Evolutionary conservation across 1,284 basidiomycete species (phyloP).

Genomic region (Anthracocystis walkeri): DNA sequence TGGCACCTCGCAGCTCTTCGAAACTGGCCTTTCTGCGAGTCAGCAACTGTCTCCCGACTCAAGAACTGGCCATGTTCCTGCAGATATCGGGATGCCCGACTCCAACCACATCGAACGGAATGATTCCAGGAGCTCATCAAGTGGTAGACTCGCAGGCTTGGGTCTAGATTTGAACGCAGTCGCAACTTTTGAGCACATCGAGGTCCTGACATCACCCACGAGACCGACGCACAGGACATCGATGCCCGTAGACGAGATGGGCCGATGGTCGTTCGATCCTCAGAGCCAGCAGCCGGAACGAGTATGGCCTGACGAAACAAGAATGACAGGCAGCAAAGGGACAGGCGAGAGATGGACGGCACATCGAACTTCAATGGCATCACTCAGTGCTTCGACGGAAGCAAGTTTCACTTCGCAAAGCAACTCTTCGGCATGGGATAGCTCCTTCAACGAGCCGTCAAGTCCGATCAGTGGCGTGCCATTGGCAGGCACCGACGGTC

Average conservation of each 20-base stretch:
- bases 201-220: not conserved
- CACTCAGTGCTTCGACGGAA: conserved; percentile 23
- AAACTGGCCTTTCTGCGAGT: no score
- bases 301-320: not conserved
- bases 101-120: not conserved
- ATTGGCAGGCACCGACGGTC: not conserved
- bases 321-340: not conserved
- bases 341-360: conserved; percentile 3
- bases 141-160: conserved; percentile 8
- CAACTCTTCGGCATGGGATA: conserved; percentile 24
- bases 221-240: not conserved
- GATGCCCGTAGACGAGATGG: conserved; percentile 32
- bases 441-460: conserved; percentile 20
- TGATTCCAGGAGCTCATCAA: not conserved
- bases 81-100: not conserved
- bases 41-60: no score
- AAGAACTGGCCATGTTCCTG: no score
- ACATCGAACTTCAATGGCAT: conserved; percentile 12
- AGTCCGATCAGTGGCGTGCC: conserved; percentile 1
- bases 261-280: conserved; percentile 17
- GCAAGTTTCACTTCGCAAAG: conserved; percentile 18
- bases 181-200: not conserved
- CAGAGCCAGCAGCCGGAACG: not conserved
- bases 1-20: no score
- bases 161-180: conserved; percentile 13